phyloP scores from a whole-genome alignment of 495 filamentous ascomycete genomes.

The Penicillium paradoxum region DNA sequence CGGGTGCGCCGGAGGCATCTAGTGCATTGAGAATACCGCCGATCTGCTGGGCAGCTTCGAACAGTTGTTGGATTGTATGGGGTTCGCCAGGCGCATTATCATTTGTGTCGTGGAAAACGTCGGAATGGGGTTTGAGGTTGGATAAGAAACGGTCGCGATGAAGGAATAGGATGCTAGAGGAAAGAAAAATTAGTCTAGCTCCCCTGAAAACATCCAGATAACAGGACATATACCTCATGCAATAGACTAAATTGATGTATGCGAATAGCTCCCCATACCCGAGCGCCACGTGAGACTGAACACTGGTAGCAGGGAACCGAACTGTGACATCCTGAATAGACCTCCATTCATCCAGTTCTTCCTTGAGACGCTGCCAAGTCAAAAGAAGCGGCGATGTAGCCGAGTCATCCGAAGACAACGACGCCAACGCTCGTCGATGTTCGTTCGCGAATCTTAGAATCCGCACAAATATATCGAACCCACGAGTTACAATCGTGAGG shows the following conservation, averaged over 20 bases:
- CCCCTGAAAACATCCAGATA: no score
- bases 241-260: slow-evolving; percentile 43
- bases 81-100: slow-evolving; percentile 16
- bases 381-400: slow-evolving; percentile 15
- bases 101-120: slow-evolving; percentile 21
- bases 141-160: slow-evolving; percentile 40
- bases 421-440: slow-evolving; percentile 31
- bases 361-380: slow-evolving; percentile 33
- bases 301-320: slow-evolving; percentile 34
- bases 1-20: slow-evolving; percentile 32
- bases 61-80: slow-evolving; percentile 33
- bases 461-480: slow-evolving; percentile 43
- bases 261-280: slow-evolving; percentile 43
- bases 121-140: slow-evolving; percentile 25
- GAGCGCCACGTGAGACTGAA: slow-evolving; percentile 38
- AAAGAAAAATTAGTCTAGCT: not conserved
- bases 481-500: slow-evolving; percentile 37
- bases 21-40: slow-evolving; percentile 32
- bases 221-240: slow-evolving; percentile 32
- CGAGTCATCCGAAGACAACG: slow-evolving; percentile 12
- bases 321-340: slow-evolving; percentile 38
- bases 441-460: slow-evolving; percentile 44
- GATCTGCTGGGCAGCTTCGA: slow-evolving; percentile 37
- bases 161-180: slow-evolving; percentile 34
- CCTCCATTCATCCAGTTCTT: slow-evolving; percentile 41